These are phyloP conservation scores for Blastocystis sp. DNA, from an alignment of 352 stramenopile genomes.

Conservation along the genomic window DNA sequence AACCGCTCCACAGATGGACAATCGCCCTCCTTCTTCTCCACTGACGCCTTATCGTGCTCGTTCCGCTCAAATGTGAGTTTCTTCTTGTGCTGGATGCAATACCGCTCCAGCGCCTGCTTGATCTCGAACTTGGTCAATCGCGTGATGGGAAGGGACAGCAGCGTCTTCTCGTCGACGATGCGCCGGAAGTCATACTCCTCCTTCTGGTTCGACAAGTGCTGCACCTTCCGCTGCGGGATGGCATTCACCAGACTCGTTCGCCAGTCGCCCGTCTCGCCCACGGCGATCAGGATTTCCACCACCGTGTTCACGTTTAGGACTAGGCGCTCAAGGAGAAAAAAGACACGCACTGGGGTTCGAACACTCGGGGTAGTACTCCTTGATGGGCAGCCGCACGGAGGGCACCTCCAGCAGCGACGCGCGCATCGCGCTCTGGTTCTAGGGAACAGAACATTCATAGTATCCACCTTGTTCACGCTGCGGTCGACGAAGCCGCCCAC, in stretches of 20 bases:
- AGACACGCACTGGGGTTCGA: neutral
- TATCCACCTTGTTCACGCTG: constrained; percentile 77
- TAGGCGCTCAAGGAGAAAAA: neutral
- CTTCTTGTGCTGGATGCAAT: constrained; percentile 19
- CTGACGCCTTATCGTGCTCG: constrained; percentile 8
- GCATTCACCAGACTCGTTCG: neutral
- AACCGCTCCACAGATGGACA: neutral
- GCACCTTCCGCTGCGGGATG: constrained; percentile 19
- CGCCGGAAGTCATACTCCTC: constrained; percentile 7
- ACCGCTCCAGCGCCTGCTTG: constrained; percentile 1
- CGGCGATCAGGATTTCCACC: constrained; percentile 35
- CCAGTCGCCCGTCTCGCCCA: constrained; percentile 6
- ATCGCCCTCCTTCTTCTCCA: neutral
- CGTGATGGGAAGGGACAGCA: neutral
- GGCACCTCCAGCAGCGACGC: constrained; percentile 34
- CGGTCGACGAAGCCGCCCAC: constrained; percentile 83
- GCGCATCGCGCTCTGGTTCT: constrained; percentile 52
- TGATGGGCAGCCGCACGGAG: constrained; percentile 6
- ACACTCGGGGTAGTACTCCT: constrained; percentile 46
- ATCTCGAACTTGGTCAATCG: constrained; percentile 47
- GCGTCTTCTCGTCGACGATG: neutral
- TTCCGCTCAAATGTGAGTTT: constrained; percentile 32
- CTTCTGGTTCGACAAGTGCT: neutral
- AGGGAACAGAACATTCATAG: neutral
- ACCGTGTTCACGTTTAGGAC: constrained; percentile 58